Base-by-base conservation (phyloP, 176 grass and related monocot genomes). In the Cymbopogon citratus region DNA sequence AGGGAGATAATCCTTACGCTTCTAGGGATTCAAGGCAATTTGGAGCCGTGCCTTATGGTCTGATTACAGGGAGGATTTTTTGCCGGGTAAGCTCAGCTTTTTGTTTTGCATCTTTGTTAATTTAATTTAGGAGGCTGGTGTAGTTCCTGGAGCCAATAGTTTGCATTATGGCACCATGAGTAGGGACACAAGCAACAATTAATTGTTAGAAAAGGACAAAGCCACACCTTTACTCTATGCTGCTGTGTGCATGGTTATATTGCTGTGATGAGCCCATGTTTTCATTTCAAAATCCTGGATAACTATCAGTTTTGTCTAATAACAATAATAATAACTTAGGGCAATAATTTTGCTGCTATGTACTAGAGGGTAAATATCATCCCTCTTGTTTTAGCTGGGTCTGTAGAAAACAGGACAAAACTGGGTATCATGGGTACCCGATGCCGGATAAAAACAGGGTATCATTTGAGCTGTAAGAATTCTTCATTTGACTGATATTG, bases 1-100 rank as follows among this genome's bases (percentile, higher is more conserved):
- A 98, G 80, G 95, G 95, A 5, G 95, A 98, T 69, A 91, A 98
- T 86, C 69, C 85, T 57, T 85, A 93, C 77, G 56, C 39, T 69
- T 98, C 95, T 13, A 85, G 57, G 12, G 95, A 98, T 84, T 98
- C 95, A 5, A 93, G 95, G 73, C 39, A 88, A 6, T 98, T 95
- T 45, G 95, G 95, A 35, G 65, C 95, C 6, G 76, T 93, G 25
- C 95, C 95, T 74, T 87, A 83, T 35, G 92, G 90, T 21, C 92
- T 98, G 19, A 78, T 98, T 67, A 78, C 85, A n/a, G 95, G 95
- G 34, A 95, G 57, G 81, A 61, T 91, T 12, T 86, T 88, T 81
- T 92, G 54, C 29, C 89, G 88, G 84, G 95, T 98, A 86, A 86
- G 79, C 33, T 24, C 29, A 48, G 0, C 59, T 52, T 16, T 73